Percentiles rank a stretch among this genome's conserved stretches.
Conservation (phyloP, 1,139 yeast species). For the Hansenula anomala region DNA sequence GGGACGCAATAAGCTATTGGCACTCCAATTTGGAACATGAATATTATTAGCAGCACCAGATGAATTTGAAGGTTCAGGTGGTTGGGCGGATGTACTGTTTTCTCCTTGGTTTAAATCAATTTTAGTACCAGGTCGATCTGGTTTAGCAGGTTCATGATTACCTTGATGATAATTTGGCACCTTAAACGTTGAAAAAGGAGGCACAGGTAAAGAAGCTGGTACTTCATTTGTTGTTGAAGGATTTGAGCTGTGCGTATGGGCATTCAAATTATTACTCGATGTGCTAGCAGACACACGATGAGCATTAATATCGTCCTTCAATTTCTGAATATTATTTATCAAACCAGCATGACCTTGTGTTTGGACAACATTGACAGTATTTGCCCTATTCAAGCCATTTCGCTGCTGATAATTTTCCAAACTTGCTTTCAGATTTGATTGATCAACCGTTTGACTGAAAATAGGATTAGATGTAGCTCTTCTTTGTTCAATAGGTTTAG, state of each 20-base stretch:
- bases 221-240: too few species aligned
- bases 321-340: neutral
- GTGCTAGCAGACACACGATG: neutral
- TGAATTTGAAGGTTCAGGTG: too few species aligned
- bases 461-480: constrained; percentile 9
- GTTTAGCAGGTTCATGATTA: too few species aligned
- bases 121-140: too few species aligned
- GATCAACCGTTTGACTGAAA: constrained; percentile 11
- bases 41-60: too few species aligned
- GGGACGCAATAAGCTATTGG: neutral
- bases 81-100: too few species aligned
- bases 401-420: constrained; percentile 6
- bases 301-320: neutral
- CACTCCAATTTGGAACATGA: neutral
- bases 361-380: constrained; percentile 6
- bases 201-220: too few species aligned
- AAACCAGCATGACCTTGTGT: constrained; percentile 4
- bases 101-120: too few species aligned
- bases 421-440: constrained; percentile 11
- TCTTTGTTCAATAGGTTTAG: constrained; percentile 1
- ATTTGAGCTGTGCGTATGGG: too few species aligned
- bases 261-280: too few species aligned
- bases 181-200: too few species aligned
- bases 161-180: too few species aligned
- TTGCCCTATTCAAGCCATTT: constrained; percentile 7